Base-by-base conservation (phyloP, 2,329 filamentous ascomycete genomes). In the Colletotrichum cereale region DNA sequence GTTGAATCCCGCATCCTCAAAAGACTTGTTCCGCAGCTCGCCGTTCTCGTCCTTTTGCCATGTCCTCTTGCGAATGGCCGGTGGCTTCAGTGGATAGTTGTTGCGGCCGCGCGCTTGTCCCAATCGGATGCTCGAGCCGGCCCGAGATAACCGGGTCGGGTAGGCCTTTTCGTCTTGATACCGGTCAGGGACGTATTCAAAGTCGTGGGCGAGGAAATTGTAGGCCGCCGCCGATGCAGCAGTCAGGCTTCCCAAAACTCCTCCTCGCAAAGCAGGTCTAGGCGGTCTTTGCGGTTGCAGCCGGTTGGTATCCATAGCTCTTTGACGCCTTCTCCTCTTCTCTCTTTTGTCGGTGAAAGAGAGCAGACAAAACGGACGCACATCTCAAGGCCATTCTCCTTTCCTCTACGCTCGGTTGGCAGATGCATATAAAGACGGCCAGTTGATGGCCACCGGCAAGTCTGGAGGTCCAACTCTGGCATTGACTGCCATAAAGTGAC, bases 171-270 rank as follows among this genome's bases (percentile, higher is more conserved):
- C 65, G 36, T 72, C 69, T 34, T 58, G 58, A 21, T 60, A 60
- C 11, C 69, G 65, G 60, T 72, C 69, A 24, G 69, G 69, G 11
- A 63, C 66, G 29, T 58, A 36, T 63, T 72, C 69, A 55, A 64
- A 68, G 58, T 72, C 69, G 58, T 72, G 53, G 8, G 69, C 44
- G 55, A 72, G 58, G 58, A 72, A 64, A 31, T 64, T 64, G 47
- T 72, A 69, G 0, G 68, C 57, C 38, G 68, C 68, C 16, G 64
- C 65, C 16, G 68, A 62, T 24, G 58, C 69, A 14, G 65, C 47
- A 24, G 69, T 48, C 36, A 72, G 26, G 42, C 65, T 64, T 34
- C 44, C 65, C 38, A 53, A 10, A 34, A 60, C 42, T 12, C 69
- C 58, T 44, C 34, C 55, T 40, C 34, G 53, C 58, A 64, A n/a